phyloP scores from a whole-genome alignment of 2,329 filamentous ascomycete species.

The Aureobasidium uvarum region DNA sequence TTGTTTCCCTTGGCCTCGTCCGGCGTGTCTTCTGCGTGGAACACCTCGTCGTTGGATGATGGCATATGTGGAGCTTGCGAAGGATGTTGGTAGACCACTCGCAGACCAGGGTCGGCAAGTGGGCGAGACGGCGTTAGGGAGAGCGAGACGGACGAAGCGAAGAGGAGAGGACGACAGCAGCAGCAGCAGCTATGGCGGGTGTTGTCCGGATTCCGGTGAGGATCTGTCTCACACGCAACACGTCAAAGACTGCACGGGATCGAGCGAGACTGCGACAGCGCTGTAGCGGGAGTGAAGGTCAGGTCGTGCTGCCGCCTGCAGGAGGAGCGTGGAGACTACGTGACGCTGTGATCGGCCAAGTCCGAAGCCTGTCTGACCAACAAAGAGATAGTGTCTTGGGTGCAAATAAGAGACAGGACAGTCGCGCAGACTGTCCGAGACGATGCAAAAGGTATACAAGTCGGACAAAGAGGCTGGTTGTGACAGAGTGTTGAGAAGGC shows the following conservation, averaged over 20 bases:
- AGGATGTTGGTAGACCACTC: conserved; percentile 11
- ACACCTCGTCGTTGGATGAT: conserved; percentile 29
- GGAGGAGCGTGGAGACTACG: neutral
- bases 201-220: neutral
- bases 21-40: conserved; percentile 28
- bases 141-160: conserved; percentile 1
- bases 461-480: conserved; percentile 9
- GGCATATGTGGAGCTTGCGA: conserved; percentile 26
- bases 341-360: conserved; percentile 12
- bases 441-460: conserved; percentile 3
- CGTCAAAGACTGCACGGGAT: neutral
- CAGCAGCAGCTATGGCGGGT: neutral
- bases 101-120: conserved; percentile 19
- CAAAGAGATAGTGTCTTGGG: neutral
- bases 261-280: conserved; percentile 10
- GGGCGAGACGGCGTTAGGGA: conserved; percentile 1
- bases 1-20: conserved; percentile 27
- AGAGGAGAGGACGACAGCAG: neutral
- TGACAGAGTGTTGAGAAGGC: conserved; percentile 3
- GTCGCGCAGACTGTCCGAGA: conserved; percentile 24
- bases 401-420: neutral
- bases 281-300: conserved; percentile 6
- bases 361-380: neutral
- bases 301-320: conserved; percentile 15
- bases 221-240: conserved; percentile 1